phyloP scores from a whole-genome alignment of 805 yeast species.

The Yamadazyma takamatsuzukensis region DNA sequence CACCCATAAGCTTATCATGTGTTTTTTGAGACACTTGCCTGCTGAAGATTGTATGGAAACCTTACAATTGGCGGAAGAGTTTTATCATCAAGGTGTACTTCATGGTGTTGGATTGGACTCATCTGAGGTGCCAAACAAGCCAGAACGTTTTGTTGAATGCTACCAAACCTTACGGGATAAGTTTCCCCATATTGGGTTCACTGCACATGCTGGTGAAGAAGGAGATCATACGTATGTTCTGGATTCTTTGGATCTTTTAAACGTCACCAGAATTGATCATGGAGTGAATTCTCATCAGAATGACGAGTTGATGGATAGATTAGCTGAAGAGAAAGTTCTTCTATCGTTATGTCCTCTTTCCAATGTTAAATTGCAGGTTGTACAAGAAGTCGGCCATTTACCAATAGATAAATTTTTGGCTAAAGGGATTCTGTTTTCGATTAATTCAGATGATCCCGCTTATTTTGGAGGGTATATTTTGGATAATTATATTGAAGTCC shows the following conservation, averaged over 20 bases:
- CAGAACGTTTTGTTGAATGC: slow-evolving; percentile 63
- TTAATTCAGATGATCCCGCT: slow-evolving; percentile 52
- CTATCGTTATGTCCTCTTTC: slow-evolving; percentile 76
- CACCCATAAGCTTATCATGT: slow-evolving; percentile 73
- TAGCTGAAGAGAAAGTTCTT: slow-evolving; percentile 54
- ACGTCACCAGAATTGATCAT: slow-evolving; percentile 74
- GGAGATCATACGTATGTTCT: slow-evolving; percentile 70
- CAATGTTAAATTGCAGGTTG: slow-evolving; percentile 72
- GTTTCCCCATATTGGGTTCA: slow-evolving; percentile 55
- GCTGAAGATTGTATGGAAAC: slow-evolving; percentile 55
- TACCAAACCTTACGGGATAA: slow-evolving; percentile 46
- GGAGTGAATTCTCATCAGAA: slow-evolving; percentile 66
- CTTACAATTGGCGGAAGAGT: slow-evolving; percentile 49
- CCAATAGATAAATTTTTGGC: slow-evolving; percentile 64
- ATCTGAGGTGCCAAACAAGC: slow-evolving; percentile 75
- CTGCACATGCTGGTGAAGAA: slow-evolving; percentile 91
- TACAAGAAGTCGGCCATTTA: slow-evolving; percentile 59
- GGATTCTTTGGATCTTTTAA: slow-evolving; percentile 54
- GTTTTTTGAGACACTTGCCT: slow-evolving; percentile 74
- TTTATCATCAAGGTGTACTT: slow-evolving; percentile 54
- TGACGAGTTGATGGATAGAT: slow-evolving; percentile 48
- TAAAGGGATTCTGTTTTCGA: slow-evolving; percentile 62
- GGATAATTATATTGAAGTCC: slow-evolving; percentile 69
- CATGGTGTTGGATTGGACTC: slow-evolving; percentile 83
- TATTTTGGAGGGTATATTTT: slow-evolving; percentile 83